Conservation (phyloP, 2,329 filamentous ascomycete species). For the Lecanosticta acicola region DNA sequence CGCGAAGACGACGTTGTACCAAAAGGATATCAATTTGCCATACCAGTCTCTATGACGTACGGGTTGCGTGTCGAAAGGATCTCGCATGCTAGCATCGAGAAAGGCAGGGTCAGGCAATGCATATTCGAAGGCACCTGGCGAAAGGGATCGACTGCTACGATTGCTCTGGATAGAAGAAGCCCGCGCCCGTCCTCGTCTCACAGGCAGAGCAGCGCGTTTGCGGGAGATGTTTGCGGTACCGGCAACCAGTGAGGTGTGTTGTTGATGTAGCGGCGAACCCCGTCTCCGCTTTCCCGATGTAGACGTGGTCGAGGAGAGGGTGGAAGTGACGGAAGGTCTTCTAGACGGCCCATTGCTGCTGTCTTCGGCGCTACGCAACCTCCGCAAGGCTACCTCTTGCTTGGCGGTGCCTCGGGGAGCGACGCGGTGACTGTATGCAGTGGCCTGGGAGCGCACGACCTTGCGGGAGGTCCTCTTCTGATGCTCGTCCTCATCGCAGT, state of each 20-base stretch:
- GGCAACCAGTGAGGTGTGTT: neutral
- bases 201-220: neutral
- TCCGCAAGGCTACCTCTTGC: conserved; percentile 9
- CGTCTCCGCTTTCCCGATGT: neutral
- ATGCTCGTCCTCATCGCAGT: conserved; percentile 9
- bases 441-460: conserved; percentile 19
- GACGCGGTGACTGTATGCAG: conserved; percentile 17
- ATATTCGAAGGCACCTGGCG: conserved; percentile 11
- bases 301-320: neutral
- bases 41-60: conserved; percentile 21
- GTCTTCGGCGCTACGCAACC: conserved; percentile 4
- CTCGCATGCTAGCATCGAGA: conserved; percentile 17
- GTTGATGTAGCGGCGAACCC: neutral
- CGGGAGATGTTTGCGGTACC: conserved; percentile 4
- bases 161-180: conserved; percentile 2
- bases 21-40: conserved; percentile 19
- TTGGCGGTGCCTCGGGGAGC: conserved; percentile 14
- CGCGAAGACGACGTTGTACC: conserved; percentile 17
- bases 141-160: conserved; percentile 12
- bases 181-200: neutral
- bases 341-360: conserved; percentile 4
- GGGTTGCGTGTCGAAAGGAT: conserved; percentile 21
- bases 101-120: conserved; percentile 10
- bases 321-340: neutral
- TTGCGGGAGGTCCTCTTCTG: conserved; percentile 11